Base-by-base conservation (phyloP, 2,329 filamentous ascomycete genomes). In the Paecilomyces niveus region DNA sequence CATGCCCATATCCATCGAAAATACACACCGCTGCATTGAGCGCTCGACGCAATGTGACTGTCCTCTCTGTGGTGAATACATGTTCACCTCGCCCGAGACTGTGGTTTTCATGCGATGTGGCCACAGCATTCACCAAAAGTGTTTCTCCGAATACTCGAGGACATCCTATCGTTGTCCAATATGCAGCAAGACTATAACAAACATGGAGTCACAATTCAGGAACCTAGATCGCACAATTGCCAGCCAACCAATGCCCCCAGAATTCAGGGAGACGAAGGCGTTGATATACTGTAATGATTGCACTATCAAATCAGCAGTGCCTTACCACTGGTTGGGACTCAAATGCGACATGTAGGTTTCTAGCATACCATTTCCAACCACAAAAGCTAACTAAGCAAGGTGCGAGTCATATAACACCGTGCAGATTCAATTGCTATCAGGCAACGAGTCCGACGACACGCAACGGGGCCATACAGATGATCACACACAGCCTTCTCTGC, bases 51-150 rank as follows among this genome's bases (percentile, higher is more conserved):
- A 99, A 70, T 96, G 92, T 70, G 89, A 97, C 70, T 99, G 94
- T 72, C 94, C 94, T 3, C 96, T 99, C 58, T 99, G 94, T 73
- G 89, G 92, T 63, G 92, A 97, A 60, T 96, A 96, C 72, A 89
- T 99, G 80, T 97, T 97, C 73, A 95, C 89, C 1, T 96, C 93
- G 8, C 89, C 90, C 2, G 86, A 87, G 57, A 87, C 89, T 0
- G 92, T 97, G 7, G 91, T 96, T 22, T 95, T 96, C 69, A 94
- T 99, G 89, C 85, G 86, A 45, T 99, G 94, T 72, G 94, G 94
- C 2, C 94, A 99, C 72, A 95, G 93, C 69, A 95, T 99, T 70
- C 94, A 99, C 74, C 87, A 89, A 67, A 85, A 85, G 59, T 99
- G 94, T 75, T 94, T 96, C 69, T 85, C 90, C 53, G 85, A 94